Percentiles rank a stretch among this genome's conserved stretches.
Evolutionary conservation across 495 filamentous ascomycete species (phyloP).

Genomic region (Collariella sp.): DNA sequence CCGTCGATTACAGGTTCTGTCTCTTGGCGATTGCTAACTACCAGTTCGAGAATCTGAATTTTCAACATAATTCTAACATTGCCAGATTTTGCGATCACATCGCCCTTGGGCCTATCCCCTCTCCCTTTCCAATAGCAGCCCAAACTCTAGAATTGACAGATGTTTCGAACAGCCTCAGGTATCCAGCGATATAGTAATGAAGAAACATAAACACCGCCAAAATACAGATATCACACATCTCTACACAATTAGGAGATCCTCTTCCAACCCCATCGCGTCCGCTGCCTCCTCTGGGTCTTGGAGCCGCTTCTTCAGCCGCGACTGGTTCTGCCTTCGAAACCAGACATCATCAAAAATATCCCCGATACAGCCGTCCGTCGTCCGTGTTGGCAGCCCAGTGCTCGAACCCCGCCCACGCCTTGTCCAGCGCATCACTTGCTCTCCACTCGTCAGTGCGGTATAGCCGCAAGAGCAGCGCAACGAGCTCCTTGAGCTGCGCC

Average conservation of each 20-base stretch:
- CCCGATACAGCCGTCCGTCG: constrained; percentile 20
- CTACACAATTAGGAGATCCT: background rate
- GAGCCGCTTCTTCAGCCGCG: background rate
- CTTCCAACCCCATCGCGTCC: background rate
- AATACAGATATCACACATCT: too few species aligned
- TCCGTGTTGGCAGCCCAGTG: constrained; percentile 20
- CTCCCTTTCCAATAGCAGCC: too few species aligned
- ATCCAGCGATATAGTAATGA: too few species aligned
- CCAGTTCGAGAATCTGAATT: too few species aligned
- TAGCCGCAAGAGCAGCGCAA: constrained; percentile 16
- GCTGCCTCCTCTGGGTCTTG: background rate
- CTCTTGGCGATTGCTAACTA: too few species aligned
- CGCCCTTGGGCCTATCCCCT: too few species aligned
- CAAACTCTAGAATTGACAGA: too few species aligned
- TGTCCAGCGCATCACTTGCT: constrained; percentile 17
- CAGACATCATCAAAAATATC: constrained; percentile 27
- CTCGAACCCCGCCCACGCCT: constrained; percentile 18
- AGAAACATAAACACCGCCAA: too few species aligned
- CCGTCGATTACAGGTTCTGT: too few species aligned
- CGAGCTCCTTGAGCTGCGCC: constrained; percentile 16
- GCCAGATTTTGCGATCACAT: too few species aligned
- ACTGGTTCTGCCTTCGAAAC: constrained; percentile 15
- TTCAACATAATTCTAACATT: too few species aligned
- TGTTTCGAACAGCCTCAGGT: too few species aligned
- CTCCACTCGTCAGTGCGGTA: constrained; percentile 12